phyloP scores from a whole-genome alignment of 441 rosid genomes.

The Erodium texanum region DNA sequence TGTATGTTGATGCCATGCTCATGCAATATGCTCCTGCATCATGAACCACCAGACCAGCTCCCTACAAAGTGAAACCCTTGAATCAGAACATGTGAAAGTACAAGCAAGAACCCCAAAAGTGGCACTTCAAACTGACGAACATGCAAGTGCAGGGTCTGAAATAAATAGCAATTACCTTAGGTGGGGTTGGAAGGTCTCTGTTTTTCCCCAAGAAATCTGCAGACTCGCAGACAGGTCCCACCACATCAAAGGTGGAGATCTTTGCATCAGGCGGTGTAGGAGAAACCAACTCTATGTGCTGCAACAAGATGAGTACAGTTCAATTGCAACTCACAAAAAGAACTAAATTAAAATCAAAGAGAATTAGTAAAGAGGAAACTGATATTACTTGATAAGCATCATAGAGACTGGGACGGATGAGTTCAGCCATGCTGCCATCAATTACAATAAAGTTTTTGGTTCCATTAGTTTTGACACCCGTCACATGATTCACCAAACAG shows the following conservation, averaged over 20 bases:
- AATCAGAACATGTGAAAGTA: background rate
- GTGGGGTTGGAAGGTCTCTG: conserved; percentile 83
- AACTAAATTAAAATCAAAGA: no score
- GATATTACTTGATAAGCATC: conserved; percentile 95
- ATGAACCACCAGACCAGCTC: conserved; percentile 87
- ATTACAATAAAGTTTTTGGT: conserved; percentile 82
- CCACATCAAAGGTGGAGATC: conserved; percentile 70
- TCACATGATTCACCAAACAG: conserved; percentile 81
- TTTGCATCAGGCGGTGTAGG: conserved; percentile 55
- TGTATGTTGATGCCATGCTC: conserved; percentile 99
- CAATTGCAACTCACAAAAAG: no score
- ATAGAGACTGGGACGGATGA: conserved; percentile 95
- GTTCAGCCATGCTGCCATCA: conserved; percentile 99
- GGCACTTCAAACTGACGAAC: no score
- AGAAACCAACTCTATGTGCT: conserved; percentile 95
- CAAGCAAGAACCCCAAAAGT: no score
- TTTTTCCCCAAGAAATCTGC: conserved; percentile 97
- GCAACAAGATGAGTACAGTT: conserved; percentile 17
- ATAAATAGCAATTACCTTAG: conserved; percentile 33
- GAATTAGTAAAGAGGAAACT: no score
- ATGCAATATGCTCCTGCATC: conserved; percentile 99
- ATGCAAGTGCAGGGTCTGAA: no score
- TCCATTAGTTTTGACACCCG: conserved; percentile 93
- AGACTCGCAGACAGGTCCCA: conserved; percentile 97
- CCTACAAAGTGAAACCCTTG: conserved; percentile 36